Base-by-base conservation (phyloP, 805 yeast species). In the Zygosaccharomyces rouxii region DNA sequence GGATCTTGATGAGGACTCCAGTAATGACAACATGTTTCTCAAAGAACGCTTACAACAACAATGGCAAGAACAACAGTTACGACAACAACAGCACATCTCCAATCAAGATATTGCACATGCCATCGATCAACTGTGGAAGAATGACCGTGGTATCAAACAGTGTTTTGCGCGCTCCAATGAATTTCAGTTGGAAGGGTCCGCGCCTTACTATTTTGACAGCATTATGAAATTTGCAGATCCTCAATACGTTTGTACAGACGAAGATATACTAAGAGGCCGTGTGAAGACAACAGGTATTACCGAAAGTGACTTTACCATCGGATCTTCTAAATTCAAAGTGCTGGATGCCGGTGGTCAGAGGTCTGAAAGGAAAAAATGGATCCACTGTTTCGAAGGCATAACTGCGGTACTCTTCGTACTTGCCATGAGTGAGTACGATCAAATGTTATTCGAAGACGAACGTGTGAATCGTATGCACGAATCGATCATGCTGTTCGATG, bases 331-430 rank as follows among this genome's bases (percentile, higher is more conserved):
- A 54, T 83, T 90, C 64, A 82, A 81, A 59, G 87, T 94, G 37
- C 71, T 89, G 38, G 99, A 94, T 73, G 98, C 97, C 3, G 99
- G 99, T 46, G 99, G 99, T 1, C 97, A 90, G 69, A 71, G 97
- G 52, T 80, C 88, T 18, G 97, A 90, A 65, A 76, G 97, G 52
- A 81, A 84, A 57, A 90, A 90, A 65, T 90, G 97, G 97, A 86
- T 90, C 53, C 96, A 89, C 62, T 88, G 95, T 62, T 90, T 90
- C 68, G 94, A 90, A 60, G 88, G 86, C 53, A 86, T 92, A 43
- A 85, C 96, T 0, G 86, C 95, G 3, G 84, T 95, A 0, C 66
- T 92, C 33, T 94, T 89, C 66, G 96, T 92, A 6, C 77, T 86
- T 16, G 97, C 97, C 0, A 82, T 89, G 22, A 81, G 89, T 42